Evolutionary conservation across 2,329 filamentous ascomycete species (phyloP).

Genomic region (Falciphora oryzae): DNA sequence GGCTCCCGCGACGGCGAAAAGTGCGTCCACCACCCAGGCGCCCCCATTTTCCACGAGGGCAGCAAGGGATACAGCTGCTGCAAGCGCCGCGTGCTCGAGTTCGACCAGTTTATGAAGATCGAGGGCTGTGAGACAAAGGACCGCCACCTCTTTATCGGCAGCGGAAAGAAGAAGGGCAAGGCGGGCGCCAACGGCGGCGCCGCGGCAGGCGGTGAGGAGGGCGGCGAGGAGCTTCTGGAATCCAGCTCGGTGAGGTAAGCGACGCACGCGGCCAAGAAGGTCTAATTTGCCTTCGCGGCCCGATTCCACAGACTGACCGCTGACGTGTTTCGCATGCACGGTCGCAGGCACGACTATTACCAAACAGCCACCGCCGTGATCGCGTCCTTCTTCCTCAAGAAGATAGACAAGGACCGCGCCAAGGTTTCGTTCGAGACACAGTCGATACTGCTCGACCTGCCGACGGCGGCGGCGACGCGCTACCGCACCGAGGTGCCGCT

Average conservation of each 20-base stretch:
- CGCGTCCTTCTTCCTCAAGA: conserved; percentile 91
- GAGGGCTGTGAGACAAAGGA: conserved; percentile 80
- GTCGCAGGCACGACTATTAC: conserved; percentile 77
- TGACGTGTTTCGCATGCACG: neutral
- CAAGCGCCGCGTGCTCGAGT: conserved; percentile 90
- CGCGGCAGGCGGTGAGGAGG: conserved; percentile 49
- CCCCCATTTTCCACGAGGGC: conserved; percentile 93
- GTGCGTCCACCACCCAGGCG: conserved; percentile 85
- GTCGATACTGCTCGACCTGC: conserved; percentile 69
- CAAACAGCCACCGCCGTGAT: conserved; percentile 83
- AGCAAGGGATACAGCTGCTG: conserved; percentile 98
- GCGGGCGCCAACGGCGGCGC: conserved; percentile 17
- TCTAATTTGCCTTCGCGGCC: no score
- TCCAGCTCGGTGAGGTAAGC: conserved; percentile 59
- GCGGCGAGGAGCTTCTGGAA: conserved; percentile 76
- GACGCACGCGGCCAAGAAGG: no score
- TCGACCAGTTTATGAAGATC: conserved; percentile 97
- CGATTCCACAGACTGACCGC: no score
- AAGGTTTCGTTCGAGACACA: conserved; percentile 62
- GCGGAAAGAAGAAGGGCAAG: conserved; percentile 56
- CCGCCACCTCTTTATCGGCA: conserved; percentile 79
- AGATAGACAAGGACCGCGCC: conserved; percentile 79
- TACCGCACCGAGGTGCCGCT: conserved; percentile 70
- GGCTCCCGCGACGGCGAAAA: conserved; percentile 61
- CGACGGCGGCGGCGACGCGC: conserved; percentile 80